phyloP scores from a whole-genome alignment of 345 rosid species.

The Camelina neglecta region DNA sequence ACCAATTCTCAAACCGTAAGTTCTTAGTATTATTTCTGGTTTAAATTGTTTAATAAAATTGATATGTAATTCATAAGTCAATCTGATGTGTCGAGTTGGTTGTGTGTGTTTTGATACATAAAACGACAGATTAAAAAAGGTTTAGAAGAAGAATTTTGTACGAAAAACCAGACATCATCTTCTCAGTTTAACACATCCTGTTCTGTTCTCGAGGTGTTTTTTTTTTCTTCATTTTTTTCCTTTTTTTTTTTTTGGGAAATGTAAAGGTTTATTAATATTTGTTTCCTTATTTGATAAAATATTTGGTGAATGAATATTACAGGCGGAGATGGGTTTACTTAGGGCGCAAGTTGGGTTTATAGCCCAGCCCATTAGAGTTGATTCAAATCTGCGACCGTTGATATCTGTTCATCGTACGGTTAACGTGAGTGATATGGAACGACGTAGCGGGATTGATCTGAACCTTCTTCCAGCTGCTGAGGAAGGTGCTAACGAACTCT shows the following conservation, averaged over 20 bases:
- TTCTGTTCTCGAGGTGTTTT: conserved; percentile 21
- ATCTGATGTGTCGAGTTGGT: background rate
- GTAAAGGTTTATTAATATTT: background rate
- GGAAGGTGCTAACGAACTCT: background rate
- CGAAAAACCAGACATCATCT: background rate
- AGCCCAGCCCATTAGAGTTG: conserved; percentile 27
- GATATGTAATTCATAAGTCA: background rate
- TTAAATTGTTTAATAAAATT: background rate
- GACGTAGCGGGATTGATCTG: conserved; percentile 32
- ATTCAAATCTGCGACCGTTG: conserved; percentile 27
- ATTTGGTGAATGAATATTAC: conserved; percentile 15
- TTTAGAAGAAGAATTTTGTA: conserved; percentile 10
- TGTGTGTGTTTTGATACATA: no score
- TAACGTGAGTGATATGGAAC: background rate
- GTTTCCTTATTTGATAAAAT: conserved; percentile 15
- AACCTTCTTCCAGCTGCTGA: conserved; percentile 35
- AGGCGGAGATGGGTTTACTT: conserved; percentile 29
- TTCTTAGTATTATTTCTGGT: background rate
- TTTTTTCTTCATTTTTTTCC: background rate
- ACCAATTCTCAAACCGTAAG: conserved; percentile 20
- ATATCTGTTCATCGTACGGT: conserved; percentile 27
- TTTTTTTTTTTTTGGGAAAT: background rate
- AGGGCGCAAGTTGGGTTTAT: conserved; percentile 29
- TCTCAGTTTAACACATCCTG: conserved; percentile 22
- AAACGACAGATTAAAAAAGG: conserved; percentile 2